Percentiles rank a stretch among this genome's conserved stretches.
phyloP scores from a whole-genome alignment of 2,329 filamentous ascomycete species.

The Myriosclerotinia scirpicola region DNA sequence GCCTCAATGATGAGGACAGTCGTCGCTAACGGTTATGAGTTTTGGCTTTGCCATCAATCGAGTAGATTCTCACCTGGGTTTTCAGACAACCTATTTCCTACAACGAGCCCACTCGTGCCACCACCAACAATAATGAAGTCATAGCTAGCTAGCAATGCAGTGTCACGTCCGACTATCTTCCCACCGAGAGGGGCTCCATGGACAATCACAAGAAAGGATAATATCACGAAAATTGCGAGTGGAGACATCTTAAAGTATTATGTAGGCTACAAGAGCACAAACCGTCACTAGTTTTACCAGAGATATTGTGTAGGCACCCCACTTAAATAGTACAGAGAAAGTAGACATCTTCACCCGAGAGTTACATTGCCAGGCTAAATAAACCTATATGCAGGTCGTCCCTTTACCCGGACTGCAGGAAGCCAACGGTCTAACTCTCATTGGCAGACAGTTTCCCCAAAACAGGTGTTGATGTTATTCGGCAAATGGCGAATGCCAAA shows the following conservation, averaged over 20 bases:
- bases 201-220: background rate
- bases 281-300: background rate
- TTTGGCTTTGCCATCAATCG: background rate
- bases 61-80: slow-evolving; percentile 11
- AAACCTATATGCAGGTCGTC: background rate
- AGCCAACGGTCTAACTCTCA: background rate
- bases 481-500: background rate
- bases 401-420: too few species aligned
- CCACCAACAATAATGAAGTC: slow-evolving; percentile 21
- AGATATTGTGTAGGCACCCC: background rate
- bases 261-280: background rate
- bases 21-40: slow-evolving; percentile 8
- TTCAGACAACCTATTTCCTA: slow-evolving; percentile 22
- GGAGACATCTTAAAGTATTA: background rate
- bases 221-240: background rate
- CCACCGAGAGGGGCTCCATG: slow-evolving; percentile 2
- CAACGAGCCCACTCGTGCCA: slow-evolving; percentile 14
- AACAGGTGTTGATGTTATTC: background rate
- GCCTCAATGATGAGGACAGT: slow-evolving; percentile 22
- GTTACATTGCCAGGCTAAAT: slow-evolving; percentile 3
- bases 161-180: slow-evolving; percentile 8
- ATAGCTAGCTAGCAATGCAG: background rate
- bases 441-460: background rate
- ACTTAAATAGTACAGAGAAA: background rate
- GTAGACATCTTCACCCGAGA: background rate